Evolutionary conservation across 495 filamentous ascomycete species (phyloP), one percentile per base, ranked within the genome.

Genomic region (Penicillium salamii): DNA sequence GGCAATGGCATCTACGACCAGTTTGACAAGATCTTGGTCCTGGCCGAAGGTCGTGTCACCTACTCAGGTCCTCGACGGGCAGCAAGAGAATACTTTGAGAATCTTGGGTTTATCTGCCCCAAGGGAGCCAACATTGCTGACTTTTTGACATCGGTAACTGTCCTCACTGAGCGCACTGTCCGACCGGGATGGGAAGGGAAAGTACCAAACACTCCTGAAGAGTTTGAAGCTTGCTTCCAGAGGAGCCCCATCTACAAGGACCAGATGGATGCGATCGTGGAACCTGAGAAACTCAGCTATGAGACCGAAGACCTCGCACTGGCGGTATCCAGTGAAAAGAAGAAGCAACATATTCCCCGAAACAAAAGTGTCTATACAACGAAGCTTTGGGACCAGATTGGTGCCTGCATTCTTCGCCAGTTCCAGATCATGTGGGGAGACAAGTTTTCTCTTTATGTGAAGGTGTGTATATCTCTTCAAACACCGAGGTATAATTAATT

Each of bases 31-130:
- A 82, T 86, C 28, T 71, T 85, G 4, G 82, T 93, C 2, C 70
- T 93, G 11, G 89, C 90, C 36, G 88, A 90, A 39, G 89, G 89
- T 7, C 75, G 82, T 32, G 87, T 91, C 50, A 91, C 87, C 43
- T 93, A 83, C 70, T 93, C 88, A 48, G 89, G 89, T 1, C 72
- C 74, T 3, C 77, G 80, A 1, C 54, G 68, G 34, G 65, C 70
- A 3, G 89, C 88, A 5, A 84, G 75, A 52, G 66, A 69, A 41
- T 91, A 85, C 65, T 91, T 91, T 52, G 67, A 81, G 49, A 68
- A 85, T 28, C 73, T 93, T 53, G 89, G 89, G 5, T 93, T 89
- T 57, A 65, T 78, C 2, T 87, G 81, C 57, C 85, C 86, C 1
- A 68, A 75, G 19, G 82, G 89, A 31, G 79, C 84, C 49, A 91